These are phyloP conservation scores for Lignosus rhinocerotis DNA, from an alignment of 1,284 basidiomycete genomes.

Conservation along the genomic window DNA sequence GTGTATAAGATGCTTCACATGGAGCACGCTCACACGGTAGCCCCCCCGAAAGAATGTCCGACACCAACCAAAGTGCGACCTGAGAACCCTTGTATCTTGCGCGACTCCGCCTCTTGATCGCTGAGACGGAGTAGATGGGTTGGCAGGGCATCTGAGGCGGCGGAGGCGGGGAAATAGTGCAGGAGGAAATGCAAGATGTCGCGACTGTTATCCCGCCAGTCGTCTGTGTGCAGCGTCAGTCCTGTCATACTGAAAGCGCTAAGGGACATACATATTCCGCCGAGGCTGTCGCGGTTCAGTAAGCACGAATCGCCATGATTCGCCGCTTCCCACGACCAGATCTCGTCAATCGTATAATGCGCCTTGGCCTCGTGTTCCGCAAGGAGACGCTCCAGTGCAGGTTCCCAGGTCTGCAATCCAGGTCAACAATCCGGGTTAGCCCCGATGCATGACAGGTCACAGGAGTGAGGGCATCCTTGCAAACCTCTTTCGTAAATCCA, in stretches of 20 bases:
- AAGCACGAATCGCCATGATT: slow-evolving; percentile 56
- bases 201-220: slow-evolving; percentile 52
- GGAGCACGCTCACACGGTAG: slow-evolving; percentile 53
- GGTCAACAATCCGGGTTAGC: slow-evolving; percentile 43
- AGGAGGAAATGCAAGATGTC: slow-evolving; percentile 52
- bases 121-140: slow-evolving; percentile 51
- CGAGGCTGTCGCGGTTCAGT: slow-evolving; percentile 47
- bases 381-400: slow-evolving; percentile 29
- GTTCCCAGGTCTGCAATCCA: slow-evolving; percentile 41
- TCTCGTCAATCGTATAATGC: slow-evolving; percentile 44
- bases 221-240: slow-evolving; percentile 31
- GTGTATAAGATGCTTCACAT: background rate
- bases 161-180: slow-evolving; percentile 39
- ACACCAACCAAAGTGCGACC: slow-evolving; percentile 59
- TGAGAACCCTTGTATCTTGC: slow-evolving; percentile 46
- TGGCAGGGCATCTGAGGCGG: slow-evolving; percentile 38
- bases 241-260: background rate
- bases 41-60: slow-evolving; percentile 85
- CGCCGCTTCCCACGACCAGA: slow-evolving; percentile 57
- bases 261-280: slow-evolving; percentile 42
- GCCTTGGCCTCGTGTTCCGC: slow-evolving; percentile 15
- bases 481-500: slow-evolving; percentile 38
- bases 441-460: slow-evolving; percentile 26
- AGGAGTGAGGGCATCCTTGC: slow-evolving; percentile 44
- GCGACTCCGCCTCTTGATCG: slow-evolving; percentile 38